A percentile compares a stretch with the other conserved stretches of the same genome.
Evolutionary conservation across 1,284 basidiomycete genomes (phyloP).

Genomic region (Trametes versicolor): DNA sequence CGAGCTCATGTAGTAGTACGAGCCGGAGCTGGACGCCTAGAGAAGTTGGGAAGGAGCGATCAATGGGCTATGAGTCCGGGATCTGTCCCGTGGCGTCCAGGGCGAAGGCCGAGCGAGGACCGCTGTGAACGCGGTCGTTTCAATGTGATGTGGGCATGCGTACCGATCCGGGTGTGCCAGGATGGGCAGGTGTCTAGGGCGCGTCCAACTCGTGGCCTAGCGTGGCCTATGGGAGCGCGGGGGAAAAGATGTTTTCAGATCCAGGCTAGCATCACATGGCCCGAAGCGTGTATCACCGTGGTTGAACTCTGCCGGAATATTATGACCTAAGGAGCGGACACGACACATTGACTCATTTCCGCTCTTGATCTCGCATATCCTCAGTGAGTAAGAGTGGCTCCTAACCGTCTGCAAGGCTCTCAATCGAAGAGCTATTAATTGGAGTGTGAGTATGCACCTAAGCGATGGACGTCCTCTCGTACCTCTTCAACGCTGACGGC

Average conservation of each 20-base stretch:
- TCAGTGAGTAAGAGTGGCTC: conserved; percentile 6
- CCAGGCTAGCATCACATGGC: conserved; percentile 34
- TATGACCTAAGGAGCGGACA: conserved; percentile 30
- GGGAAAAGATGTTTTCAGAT: conserved; percentile 22
- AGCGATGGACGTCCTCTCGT: background rate
- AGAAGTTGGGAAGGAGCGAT: conserved; percentile 43
- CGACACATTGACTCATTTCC: conserved; percentile 20
- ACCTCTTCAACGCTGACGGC: too few relatives aligned
- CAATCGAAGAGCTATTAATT: background rate
- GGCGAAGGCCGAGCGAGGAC: conserved; percentile 41
- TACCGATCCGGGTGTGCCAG: conserved; percentile 42
- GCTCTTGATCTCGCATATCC: conserved; percentile 13
- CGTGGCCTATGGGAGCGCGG: conserved; percentile 27
- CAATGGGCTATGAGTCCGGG: conserved; percentile 34
- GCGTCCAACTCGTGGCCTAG: conserved; percentile 29
- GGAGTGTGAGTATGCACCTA: background rate
- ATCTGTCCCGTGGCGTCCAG: conserved; percentile 38
- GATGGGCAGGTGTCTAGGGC: conserved; percentile 32
- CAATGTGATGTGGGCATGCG: conserved; percentile 38
- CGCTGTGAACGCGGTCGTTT: conserved; percentile 33
- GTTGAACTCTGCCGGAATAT: conserved; percentile 24
- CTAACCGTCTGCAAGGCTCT: background rate
- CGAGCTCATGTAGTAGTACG: conserved; percentile 37
- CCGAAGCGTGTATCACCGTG: conserved; percentile 30
- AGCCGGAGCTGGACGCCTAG: conserved; percentile 38